Evolutionary conservation across 176 grass and related monocot species (phyloP), one percentile per base, ranked within the genome.

Genomic region (Oryza glaberrima): DNA sequence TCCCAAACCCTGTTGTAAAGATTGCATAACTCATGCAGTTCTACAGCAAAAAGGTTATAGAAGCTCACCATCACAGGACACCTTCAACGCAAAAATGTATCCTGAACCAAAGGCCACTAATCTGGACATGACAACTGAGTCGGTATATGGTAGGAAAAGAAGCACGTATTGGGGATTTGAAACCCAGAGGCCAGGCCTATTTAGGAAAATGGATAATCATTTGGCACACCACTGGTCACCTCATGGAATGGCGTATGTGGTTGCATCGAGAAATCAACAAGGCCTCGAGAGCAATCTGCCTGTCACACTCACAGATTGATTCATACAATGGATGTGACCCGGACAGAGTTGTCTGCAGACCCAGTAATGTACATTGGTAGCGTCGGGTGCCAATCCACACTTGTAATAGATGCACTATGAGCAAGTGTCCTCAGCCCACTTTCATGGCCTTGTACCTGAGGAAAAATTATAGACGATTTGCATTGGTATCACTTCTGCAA

Each of bases 371-470:
- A 98, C n/a, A 95, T 88, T 73, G 91, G 85, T 22, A 84, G 73
- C 52, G 93, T 95, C 28, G 93, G 93, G 67, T 98, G 96, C 96
- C 96, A 95, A 85, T 98, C 96, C 56, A 98, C 89, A 47, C 91
- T 95, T 51, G 91, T 95, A 74, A 98, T 83, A 81, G 82, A 73
- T 35, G 79, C 90, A 83, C 80, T 90, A 54, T 94, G 96, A 4
- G 93, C 85, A 60, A 98, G 80, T 22, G 93, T 95, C 79, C 88
- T 92, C 56, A 92, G 46, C 10, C 93, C 96, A 34, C 77, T 92
- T 76, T 90, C 90, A 67, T 92, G 91, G 9, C 91, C 93, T 86
- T 95, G 96, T 71, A 98, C 87, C 96, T 98, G 64, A 79, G 70
- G 8, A 75, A 44, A 44, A 82, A 91, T 81, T 66, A 45, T 61